These are phyloP conservation scores for Letharia columbiana DNA, from an alignment of 495 filamentous ascomycete genomes.

Conservation along the genomic window DNA sequence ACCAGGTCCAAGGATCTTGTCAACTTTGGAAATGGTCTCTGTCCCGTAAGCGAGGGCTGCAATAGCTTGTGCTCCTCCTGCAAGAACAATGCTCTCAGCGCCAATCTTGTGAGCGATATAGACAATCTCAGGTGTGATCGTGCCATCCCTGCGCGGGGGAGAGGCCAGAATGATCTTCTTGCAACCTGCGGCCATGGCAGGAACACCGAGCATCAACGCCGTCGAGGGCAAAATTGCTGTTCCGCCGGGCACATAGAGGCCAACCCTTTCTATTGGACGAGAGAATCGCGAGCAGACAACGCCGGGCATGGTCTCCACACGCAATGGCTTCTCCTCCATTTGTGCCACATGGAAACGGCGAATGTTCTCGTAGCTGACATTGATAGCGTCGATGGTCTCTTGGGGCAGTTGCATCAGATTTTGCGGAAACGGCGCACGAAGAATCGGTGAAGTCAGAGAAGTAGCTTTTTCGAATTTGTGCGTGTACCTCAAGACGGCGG, in stretches of 20 bases:
- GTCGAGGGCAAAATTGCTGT: conserved; percentile 94
- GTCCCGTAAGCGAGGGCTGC: conserved; percentile 65
- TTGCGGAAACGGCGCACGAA: conserved; percentile 77
- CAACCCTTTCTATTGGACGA: conserved; percentile 85
- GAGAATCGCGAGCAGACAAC: conserved; percentile 91
- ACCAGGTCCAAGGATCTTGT: conserved; percentile 96
- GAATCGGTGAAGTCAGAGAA: conserved; percentile 76
- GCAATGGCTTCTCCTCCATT: conserved; percentile 64
- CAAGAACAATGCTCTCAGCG: conserved; percentile 88
- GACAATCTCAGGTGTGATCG: conserved; percentile 90
- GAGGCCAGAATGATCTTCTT: conserved; percentile 88
- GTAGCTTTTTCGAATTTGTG: conserved; percentile 96
- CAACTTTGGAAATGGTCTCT: conserved; percentile 77
- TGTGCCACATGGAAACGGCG: conserved; percentile 87
- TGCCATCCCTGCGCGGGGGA: conserved; percentile 81
- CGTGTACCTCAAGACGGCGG: conserved; percentile 80
- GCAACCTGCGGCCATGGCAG: conserved; percentile 96
- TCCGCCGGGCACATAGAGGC: conserved; percentile 89
- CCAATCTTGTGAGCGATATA: conserved; percentile 97
- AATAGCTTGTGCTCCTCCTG: conserved; percentile 93
- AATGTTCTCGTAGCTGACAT: conserved; percentile 89
- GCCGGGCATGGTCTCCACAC: conserved; percentile 95
- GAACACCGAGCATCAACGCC: conserved; percentile 94
- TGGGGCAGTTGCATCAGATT: conserved; percentile 73
- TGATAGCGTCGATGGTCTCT: conserved; percentile 84